Evolutionary conservation across 768 basidiomycete genomes (phyloP).

Genomic region (Pulveroboletus sp.): DNA sequence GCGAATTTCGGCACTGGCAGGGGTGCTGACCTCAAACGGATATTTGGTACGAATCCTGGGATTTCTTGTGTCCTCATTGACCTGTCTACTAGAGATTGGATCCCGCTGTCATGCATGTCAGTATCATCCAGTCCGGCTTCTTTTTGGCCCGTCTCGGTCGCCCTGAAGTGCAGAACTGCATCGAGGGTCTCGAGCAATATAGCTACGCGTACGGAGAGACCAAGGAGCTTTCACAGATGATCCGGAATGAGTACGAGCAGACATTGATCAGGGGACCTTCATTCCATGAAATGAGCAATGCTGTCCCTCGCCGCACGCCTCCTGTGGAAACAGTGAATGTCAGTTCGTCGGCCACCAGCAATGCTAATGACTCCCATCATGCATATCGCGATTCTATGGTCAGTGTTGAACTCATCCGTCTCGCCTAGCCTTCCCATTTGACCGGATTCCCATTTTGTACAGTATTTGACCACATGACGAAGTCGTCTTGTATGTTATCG

Average conservation of each 20-base stretch:
- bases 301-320: constrained; percentile 24
- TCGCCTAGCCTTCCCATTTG: constrained; percentile 3
- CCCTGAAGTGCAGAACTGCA: constrained; percentile 77
- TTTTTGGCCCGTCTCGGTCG: constrained; percentile 79
- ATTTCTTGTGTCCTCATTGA: constrained; percentile 1
- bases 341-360: constrained; percentile 14
- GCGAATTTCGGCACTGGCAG: constrained; percentile 83
- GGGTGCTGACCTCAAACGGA: constrained; percentile 80
- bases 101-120: constrained; percentile 86
- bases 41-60: constrained; percentile 58
- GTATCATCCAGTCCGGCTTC: constrained; percentile 78
- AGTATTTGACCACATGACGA: constrained; percentile 26
- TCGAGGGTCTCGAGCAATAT: constrained; percentile 84
- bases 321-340: constrained; percentile 12
- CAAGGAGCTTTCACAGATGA: constrained; percentile 68
- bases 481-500: constrained; percentile 18
- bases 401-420: not conserved
- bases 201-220: constrained; percentile 85
- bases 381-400: constrained; percentile 21
- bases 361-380: constrained; percentile 15
- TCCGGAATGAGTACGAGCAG: constrained; percentile 47
- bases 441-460: constrained; percentile 1
- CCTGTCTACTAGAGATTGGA: constrained; percentile 54
- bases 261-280: constrained; percentile 35
- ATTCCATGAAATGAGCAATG: constrained; percentile 39